These are phyloP conservation scores for Eucalyptus leucophloia DNA, from an alignment of 345 rosid species.

Conservation along the genomic window DNA sequence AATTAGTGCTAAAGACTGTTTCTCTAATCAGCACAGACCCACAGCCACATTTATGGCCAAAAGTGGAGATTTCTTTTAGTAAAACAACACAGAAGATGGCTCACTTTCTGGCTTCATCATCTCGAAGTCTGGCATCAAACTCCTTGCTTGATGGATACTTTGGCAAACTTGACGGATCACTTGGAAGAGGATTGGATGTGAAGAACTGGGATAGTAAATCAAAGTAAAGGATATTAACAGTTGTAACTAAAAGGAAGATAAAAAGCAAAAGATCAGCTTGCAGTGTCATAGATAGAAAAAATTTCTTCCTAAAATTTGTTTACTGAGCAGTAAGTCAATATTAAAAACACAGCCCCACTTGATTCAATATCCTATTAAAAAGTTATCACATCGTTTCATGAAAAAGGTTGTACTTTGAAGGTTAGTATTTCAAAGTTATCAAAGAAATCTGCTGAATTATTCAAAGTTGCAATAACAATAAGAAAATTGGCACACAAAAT, in stretches of 20 bases:
- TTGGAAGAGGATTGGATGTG: conserved; percentile 31
- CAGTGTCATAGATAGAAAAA: background rate
- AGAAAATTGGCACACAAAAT: background rate
- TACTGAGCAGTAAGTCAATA: background rate
- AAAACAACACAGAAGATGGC: background rate
- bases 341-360: background rate
- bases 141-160: conserved; percentile 47
- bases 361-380: background rate
- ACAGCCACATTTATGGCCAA: background rate
- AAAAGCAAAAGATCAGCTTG: background rate
- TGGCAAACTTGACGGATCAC: conserved; percentile 43
- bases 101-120: conserved; percentile 36
- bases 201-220: conserved; percentile 21
- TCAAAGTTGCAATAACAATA: background rate
- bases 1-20: background rate
- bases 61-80: background rate
- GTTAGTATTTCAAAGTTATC: background rate
- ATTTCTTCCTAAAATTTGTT: background rate
- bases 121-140: conserved; percentile 26
- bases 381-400: background rate
- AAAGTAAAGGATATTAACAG: background rate
- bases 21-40: background rate
- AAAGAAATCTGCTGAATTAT: background rate
- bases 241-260: background rate
- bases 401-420: background rate